Conservation (phyloP, 352 stramenopile genomes). For the Pythium volutum region DNA sequence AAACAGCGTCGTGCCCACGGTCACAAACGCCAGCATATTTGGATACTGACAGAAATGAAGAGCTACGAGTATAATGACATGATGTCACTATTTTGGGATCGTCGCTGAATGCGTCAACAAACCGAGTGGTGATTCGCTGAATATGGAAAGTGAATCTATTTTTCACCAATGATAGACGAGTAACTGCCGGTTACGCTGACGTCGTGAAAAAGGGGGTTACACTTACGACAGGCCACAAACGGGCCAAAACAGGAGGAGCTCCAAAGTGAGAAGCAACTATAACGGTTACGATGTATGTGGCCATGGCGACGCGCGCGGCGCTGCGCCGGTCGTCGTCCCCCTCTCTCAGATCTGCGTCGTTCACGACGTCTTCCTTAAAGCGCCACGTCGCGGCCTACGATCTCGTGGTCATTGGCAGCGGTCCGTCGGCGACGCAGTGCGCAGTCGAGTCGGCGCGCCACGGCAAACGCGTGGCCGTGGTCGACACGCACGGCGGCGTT, state of each 20-base stretch:
- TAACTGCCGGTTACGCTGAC: background rate
- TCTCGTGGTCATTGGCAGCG: constrained; percentile 87
- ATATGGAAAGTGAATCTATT: background rate
- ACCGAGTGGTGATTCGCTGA: background rate
- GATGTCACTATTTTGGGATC: background rate
- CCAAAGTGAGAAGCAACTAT: background rate
- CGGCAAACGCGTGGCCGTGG: constrained; percentile 78
- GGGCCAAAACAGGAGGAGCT: too few species aligned
- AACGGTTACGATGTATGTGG: background rate
- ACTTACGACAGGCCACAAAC: too few species aligned
- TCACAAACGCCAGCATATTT: constrained; percentile 80
- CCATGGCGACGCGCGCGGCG: constrained; percentile 11
- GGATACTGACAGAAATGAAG: background rate
- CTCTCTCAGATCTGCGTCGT: background rate
- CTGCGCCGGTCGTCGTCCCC: background rate
- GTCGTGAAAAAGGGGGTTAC: background rate
- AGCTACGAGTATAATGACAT: background rate
- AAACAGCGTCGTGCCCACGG: constrained; percentile 94
- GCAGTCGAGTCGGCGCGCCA: constrained; percentile 87
- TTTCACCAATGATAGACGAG: background rate
- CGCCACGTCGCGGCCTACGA: constrained; percentile 60
- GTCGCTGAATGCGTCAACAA: background rate
- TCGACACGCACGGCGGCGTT: constrained; percentile 88
- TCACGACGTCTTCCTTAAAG: constrained; percentile 11
- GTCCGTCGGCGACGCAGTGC: constrained; percentile 86